Percentiles rank a stretch among this genome's conserved stretches.
Conservation (phyloP, 192 early-diverging fungal species). For the Piromyces finnis region DNA sequence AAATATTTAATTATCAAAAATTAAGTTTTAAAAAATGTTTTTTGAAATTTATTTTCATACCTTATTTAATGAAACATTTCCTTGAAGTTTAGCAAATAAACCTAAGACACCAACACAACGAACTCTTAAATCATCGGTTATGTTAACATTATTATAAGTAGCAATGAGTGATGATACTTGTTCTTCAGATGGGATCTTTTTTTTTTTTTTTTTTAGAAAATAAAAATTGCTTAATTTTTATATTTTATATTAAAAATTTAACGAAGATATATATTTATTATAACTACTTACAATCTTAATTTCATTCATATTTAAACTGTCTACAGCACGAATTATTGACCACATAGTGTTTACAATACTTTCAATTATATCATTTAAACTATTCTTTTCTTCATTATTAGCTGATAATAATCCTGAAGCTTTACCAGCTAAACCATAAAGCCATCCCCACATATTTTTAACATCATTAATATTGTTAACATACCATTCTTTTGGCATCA, state of each 20-base stretch:
- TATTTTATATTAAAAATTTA: no score
- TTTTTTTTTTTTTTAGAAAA: no score
- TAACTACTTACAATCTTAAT: conserved; percentile 6
- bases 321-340: conserved; percentile 49
- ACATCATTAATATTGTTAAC: conserved; percentile 19
- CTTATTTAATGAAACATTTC: conserved; percentile 44
- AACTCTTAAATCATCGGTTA: conserved; percentile 18
- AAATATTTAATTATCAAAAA: no score
- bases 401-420: background rate
- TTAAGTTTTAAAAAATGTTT: no score
- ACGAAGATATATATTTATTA: no score
- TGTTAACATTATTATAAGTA: conserved; percentile 7
- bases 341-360: conserved; percentile 55
- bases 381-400: background rate
- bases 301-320: conserved; percentile 14
- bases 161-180: conserved; percentile 28
- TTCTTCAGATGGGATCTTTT: conserved; percentile 16
- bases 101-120: conserved; percentile 60
- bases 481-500: conserved; percentile 4
- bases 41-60: conserved; percentile 10
- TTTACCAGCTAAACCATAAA: conserved; percentile 4
- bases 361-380: conserved; percentile 37
- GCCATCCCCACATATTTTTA: conserved; percentile 10
- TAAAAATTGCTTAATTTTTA: no score
- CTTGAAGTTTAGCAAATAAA: conserved; percentile 49